phyloP scores from a whole-genome alignment of 805 yeast species.

The Suhomyces kilbournensis region DNA sequence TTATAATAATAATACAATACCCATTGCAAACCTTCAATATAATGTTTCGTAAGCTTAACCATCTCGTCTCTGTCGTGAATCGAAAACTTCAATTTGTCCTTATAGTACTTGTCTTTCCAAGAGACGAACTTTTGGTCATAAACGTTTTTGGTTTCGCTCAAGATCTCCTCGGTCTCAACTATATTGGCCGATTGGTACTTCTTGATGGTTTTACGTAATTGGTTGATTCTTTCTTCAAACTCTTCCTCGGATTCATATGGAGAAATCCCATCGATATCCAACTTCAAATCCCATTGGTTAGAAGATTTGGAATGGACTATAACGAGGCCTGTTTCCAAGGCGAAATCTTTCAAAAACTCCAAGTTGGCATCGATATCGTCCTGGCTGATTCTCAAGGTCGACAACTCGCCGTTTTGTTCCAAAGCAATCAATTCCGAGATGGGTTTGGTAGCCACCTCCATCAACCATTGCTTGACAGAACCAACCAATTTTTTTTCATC shows the following conservation, averaged over 20 bases:
- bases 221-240: constrained; percentile 48
- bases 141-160: constrained; percentile 50
- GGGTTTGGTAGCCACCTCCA: constrained; percentile 30
- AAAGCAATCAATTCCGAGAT: constrained; percentile 33
- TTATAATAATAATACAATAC: constrained; percentile 85
- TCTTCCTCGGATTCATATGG: constrained; percentile 69
- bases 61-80: constrained; percentile 59
- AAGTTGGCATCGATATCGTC: constrained; percentile 48
- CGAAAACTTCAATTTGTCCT: constrained; percentile 71
- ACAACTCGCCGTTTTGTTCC: constrained; percentile 26
- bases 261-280: constrained; percentile 73
- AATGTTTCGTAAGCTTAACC: constrained; percentile 67
- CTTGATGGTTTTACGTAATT: constrained; percentile 54
- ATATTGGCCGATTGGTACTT: constrained; percentile 62
- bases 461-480: constrained; percentile 48
- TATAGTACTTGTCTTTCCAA: constrained; percentile 88
- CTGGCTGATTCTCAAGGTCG: constrained; percentile 39
- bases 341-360: constrained; percentile 61
- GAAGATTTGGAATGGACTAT: constrained; percentile 61
- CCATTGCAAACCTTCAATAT: constrained; percentile 96
- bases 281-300: constrained; percentile 53
- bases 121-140: constrained; percentile 70
- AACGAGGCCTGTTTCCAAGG: constrained; percentile 63
- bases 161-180: constrained; percentile 56
- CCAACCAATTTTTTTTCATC: constrained; percentile 77